Base-by-base conservation (phyloP, 495 filamentous ascomycete species). In the Staphylotrichum longicolle region DNA sequence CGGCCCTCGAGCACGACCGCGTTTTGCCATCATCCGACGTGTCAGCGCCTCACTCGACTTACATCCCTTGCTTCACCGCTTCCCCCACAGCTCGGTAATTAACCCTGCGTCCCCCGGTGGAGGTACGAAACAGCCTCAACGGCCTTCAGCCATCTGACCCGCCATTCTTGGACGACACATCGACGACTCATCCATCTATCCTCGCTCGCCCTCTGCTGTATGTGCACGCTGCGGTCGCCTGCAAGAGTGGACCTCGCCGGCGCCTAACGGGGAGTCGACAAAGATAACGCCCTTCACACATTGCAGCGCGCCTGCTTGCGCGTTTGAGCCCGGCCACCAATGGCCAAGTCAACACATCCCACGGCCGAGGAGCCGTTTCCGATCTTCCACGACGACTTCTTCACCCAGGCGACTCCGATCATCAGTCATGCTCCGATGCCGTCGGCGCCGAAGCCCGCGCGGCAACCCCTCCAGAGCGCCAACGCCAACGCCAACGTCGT, bases 311-410 rank as follows among this genome's bases (percentile, higher is more conserved):
- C 45, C 60, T 56, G 46, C 49, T 39, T 39, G 47, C 58, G 47
- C 46, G 14, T n/a, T 37, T 30, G 35, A 50, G 47, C 58, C 58
- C 50, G 61, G 65, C 63, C 67, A 37, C 50, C 57, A 47, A 81
- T 81, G 79, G 76, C 75, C 72, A 76, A 74, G 69, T 70, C 86
- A 77, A 85, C 90, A 81, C 87, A 83, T 81, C 76, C 75, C 55
- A 65, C 66, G 68, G 74, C 74, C 56, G 78, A 81, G 65, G 78
- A 83, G 67, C 76, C 82, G 64, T 75, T 88, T 66, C 81, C 87
- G 60, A 84, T 86, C 69, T 89, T 81, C 72, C 78, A 86, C 64
- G 87, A 89, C 70, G 76, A 83, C 54, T 75, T 79, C 67, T 78
- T 77, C 62, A 78, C 77, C 62, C 77, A 82, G 52, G 64, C 68